Evolutionary conservation across 176 grass and related monocot genomes (phyloP).

Genomic region (Cenchrus fungigraminus): DNA sequence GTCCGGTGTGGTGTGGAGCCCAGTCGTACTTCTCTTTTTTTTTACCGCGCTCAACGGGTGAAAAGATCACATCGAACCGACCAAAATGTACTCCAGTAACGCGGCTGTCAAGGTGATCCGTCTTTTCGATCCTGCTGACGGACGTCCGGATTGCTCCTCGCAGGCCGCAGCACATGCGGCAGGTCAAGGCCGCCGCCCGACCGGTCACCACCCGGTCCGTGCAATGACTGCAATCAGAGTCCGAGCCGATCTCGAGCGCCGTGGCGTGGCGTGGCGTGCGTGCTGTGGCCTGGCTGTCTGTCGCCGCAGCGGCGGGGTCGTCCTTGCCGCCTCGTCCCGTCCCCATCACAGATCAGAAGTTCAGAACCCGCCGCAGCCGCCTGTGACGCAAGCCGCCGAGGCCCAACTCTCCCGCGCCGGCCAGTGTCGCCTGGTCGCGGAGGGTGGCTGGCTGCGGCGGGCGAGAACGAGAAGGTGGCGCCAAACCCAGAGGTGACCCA

Average conservation of each 20-base stretch:
- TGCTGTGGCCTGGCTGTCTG: too few species aligned
- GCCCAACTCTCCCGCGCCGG: background rate
- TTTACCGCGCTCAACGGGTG: too few species aligned
- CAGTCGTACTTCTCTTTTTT: too few species aligned
- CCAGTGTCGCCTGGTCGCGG: background rate
- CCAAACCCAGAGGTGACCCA: slow-evolving; percentile 11
- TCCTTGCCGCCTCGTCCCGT: background rate
- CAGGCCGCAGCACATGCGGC: background rate
- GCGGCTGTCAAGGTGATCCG: background rate
- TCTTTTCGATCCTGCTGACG: background rate
- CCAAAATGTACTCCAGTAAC: too few species aligned
- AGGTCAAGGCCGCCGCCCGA: background rate
- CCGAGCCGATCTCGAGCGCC: background rate
- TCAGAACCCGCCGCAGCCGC: too few species aligned
- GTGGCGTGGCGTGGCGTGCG: background rate
- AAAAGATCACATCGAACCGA: too few species aligned
- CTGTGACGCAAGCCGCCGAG: too few species aligned
- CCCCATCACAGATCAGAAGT: background rate
- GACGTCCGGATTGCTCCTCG: background rate
- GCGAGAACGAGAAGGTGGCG: background rate
- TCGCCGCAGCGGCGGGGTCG: background rate
- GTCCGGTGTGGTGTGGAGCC: too few species aligned
- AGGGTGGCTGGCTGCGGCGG: background rate
- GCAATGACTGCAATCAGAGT: background rate
- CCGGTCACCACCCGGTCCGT: background rate